Evolutionary conservation across 1,139 yeast species (phyloP).

Genomic region (Candida sanyaensis): DNA sequence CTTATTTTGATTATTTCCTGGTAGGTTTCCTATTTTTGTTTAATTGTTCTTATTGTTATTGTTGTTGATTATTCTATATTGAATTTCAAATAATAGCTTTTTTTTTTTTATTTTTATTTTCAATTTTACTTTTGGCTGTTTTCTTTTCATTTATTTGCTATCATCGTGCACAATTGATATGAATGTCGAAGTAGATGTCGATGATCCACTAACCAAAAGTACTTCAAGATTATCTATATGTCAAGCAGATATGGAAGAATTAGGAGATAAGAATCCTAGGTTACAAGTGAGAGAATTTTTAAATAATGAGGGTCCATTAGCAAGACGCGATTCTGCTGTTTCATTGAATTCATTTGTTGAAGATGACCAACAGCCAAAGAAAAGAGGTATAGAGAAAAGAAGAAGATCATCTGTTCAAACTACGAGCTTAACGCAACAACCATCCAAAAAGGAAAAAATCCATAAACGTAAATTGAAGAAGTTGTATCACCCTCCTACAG

Average conservation of each 20-base stretch:
- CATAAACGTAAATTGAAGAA: slow-evolving; percentile 38
- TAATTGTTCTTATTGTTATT: no score
- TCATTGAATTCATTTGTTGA: slow-evolving; percentile 24
- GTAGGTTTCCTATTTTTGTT: no score
- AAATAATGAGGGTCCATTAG: not conserved
- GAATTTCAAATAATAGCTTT: no score
- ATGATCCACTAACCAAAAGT: slow-evolving; percentile 23
- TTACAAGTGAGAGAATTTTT: slow-evolving; percentile 21
- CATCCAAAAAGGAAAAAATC: slow-evolving; percentile 21
- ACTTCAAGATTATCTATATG: slow-evolving; percentile 33
- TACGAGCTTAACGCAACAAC: slow-evolving; percentile 10
- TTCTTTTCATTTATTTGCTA: not conserved
- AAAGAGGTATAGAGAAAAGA: slow-evolving; percentile 29
- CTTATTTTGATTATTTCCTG: no score
- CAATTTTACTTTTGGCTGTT: no score
- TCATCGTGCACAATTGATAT: not conserved
- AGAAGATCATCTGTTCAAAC: slow-evolving; percentile 45
- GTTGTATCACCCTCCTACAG: slow-evolving; percentile 29
- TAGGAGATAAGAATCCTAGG: slow-evolving; percentile 18
- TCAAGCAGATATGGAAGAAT: slow-evolving; percentile 19
- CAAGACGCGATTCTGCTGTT: slow-evolving; percentile 28
- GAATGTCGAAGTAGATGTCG: slow-evolving; percentile 7
- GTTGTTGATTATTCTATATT: no score
- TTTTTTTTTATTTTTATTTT: no score
- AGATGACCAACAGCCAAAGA: slow-evolving; percentile 10